Evolutionary conservation across 179 eudicot genomes (phyloP).

Genomic region (Pouteria campechiana): DNA sequence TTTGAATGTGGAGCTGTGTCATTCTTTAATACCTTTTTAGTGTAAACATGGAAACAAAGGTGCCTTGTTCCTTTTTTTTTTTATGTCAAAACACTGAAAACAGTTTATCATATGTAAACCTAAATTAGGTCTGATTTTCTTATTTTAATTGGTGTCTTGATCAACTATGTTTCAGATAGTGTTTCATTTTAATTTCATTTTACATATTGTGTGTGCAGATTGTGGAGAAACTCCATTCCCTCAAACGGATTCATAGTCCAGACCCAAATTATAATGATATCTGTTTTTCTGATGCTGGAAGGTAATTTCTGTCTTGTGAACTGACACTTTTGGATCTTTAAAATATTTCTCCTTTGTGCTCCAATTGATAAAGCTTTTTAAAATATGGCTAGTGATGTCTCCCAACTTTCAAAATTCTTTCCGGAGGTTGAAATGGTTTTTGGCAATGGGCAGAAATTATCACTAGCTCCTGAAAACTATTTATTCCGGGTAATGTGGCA

Average conservation of each 20-base stretch:
- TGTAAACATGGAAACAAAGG: too few species aligned
- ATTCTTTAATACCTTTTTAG: too few species aligned
- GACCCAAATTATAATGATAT: constrained; percentile 85
- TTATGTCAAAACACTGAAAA: too few species aligned
- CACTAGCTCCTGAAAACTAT: constrained; percentile 88
- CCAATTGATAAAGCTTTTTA: too few species aligned
- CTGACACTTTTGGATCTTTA: neutral
- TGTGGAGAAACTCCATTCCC: constrained; percentile 38
- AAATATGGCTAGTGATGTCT: constrained; percentile 36
- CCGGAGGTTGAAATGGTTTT: constrained; percentile 89
- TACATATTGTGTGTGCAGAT: constrained; percentile 33
- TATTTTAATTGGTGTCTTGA: too few species aligned
- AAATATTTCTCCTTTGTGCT: neutral
- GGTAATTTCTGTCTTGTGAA: constrained; percentile 30
- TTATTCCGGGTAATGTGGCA: constrained; percentile 84
- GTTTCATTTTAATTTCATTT: too few species aligned
- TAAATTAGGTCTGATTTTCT: too few species aligned
- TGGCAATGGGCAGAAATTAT: constrained; percentile 54
- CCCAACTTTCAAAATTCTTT: constrained; percentile 62
- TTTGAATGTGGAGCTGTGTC: too few species aligned
- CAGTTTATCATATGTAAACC: too few species aligned
- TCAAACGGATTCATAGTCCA: constrained; percentile 66
- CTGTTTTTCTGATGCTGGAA: constrained; percentile 89
- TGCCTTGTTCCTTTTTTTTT: too few species aligned
- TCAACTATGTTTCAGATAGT: too few species aligned